Evolutionary conservation across 1,284 basidiomycete species (phyloP).

Genomic region (Trichosporon sp.): DNA sequence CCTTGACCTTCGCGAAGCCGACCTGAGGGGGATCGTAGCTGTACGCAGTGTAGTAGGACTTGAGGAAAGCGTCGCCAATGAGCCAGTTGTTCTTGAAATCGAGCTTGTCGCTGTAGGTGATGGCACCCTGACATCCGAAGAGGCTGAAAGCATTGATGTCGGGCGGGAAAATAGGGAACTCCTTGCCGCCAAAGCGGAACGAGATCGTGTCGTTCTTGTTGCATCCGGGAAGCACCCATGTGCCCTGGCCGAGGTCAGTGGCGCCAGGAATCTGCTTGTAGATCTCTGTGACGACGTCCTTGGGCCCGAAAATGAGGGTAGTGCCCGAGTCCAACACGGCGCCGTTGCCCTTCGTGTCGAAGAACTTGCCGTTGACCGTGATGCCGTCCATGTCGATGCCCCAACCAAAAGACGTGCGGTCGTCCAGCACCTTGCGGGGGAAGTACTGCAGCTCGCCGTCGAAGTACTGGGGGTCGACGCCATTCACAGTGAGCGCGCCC

Average conservation of each 20-base stretch:
- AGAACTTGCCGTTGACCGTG: conserved; percentile 3
- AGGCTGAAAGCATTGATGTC: neutral
- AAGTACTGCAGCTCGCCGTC: conserved; percentile 70
- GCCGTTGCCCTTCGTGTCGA: neutral
- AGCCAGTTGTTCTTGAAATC: neutral
- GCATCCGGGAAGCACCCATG: conserved; percentile 4
- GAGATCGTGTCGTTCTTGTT: neutral
- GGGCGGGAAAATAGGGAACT: conserved; percentile 7
- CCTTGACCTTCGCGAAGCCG: conserved; percentile 4
- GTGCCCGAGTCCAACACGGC: conserved; percentile 30
- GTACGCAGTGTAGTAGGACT: conserved; percentile 7
- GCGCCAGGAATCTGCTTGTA: conserved; percentile 25
- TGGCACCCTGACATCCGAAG: neutral
- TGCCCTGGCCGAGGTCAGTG: neutral
- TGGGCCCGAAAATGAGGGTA: conserved; percentile 26
- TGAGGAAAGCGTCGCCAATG: conserved; percentile 7
- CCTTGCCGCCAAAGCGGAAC: conserved; percentile 12
- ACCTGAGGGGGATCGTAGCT: neutral
- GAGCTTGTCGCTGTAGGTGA: neutral
- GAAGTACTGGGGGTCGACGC: conserved; percentile 59
- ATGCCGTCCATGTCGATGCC: conserved; percentile 6
- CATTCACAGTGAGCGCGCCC: conserved; percentile 63
- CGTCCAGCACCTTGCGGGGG: conserved; percentile 37
- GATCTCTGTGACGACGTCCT: conserved; percentile 16
- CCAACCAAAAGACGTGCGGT: neutral